Conservation (phyloP, 305 asterid genomes). For the Fraxinus floribunda region DNA sequence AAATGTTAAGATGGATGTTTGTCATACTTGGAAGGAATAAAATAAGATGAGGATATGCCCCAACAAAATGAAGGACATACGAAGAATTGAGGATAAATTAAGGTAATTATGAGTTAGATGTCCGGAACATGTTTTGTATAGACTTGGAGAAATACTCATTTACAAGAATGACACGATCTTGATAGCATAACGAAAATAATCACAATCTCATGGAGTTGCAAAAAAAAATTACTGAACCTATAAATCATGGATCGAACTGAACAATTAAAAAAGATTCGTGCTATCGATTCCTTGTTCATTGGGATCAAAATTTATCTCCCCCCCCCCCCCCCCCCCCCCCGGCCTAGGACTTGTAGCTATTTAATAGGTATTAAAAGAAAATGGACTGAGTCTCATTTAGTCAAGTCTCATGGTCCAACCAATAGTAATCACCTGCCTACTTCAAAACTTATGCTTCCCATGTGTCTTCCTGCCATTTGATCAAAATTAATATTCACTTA, state of each 20-base stretch:
- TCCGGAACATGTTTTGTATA: background rate
- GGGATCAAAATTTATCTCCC: too few species aligned
- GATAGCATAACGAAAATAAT: background rate
- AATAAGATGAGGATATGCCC: background rate
- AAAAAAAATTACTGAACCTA: background rate
- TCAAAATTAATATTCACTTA: background rate
- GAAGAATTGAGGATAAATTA: background rate
- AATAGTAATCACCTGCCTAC: background rate
- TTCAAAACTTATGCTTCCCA: constrained; percentile 8
- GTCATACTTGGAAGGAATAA: background rate
- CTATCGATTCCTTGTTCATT: background rate
- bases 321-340: too few species aligned
- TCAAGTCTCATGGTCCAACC: background rate
- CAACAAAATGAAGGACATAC: background rate
- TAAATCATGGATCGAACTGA: background rate
- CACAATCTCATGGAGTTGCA: background rate
- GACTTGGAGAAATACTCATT: background rate
- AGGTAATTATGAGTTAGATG: background rate
- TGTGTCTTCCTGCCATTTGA: background rate
- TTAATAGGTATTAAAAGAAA: background rate
- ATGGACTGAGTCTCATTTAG: background rate
- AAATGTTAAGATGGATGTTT: background rate
- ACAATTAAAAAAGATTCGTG: too few species aligned
- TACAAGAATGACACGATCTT: background rate
- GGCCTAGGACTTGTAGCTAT: background rate